These are phyloP conservation scores for Yamadazyma spencermartinsiae DNA, from an alignment of 1,139 yeast genomes.

Conservation along the genomic window DNA sequence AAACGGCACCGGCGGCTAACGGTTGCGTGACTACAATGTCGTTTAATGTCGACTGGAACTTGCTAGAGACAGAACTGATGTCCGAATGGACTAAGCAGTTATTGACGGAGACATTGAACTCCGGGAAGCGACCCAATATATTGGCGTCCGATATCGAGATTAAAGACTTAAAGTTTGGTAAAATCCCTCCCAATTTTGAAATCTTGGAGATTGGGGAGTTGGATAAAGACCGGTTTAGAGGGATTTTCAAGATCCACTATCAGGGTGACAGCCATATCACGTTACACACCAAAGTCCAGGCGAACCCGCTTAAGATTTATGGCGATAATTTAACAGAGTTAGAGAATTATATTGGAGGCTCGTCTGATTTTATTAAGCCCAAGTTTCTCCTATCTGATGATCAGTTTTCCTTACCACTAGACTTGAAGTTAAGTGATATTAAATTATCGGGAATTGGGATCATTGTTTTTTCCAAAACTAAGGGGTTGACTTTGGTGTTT, in stretches of 20 bases:
- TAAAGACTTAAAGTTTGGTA: conserved; percentile 75
- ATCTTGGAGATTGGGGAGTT: conserved; percentile 85
- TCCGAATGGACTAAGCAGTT: conserved; percentile 67
- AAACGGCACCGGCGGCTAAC: no score
- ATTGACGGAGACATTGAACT: conserved; percentile 74
- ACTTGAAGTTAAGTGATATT: conserved; percentile 71
- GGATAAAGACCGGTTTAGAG: conserved; percentile 77
- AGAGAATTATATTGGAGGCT: conserved; percentile 27
- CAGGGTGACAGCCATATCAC: conserved; percentile 81
- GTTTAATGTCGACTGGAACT: conserved; percentile 76
- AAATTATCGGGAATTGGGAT: conserved; percentile 79
- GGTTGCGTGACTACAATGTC: conserved; percentile 63
- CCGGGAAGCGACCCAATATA: conserved; percentile 73
- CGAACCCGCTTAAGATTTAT: conserved; percentile 77
- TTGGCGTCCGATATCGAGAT: conserved; percentile 74
- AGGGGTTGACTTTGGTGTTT: conserved; percentile 83
- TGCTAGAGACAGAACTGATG: conserved; percentile 70
- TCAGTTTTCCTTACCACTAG: conserved; percentile 76
- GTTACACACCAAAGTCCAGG: conserved; percentile 79
- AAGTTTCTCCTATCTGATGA: conserved; percentile 65
- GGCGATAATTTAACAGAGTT: conserved; percentile 48
- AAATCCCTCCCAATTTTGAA: conserved; percentile 75
- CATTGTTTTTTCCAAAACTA: conserved; percentile 76
- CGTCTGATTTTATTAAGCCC: conserved; percentile 57
- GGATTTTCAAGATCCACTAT: conserved; percentile 80